Evolutionary conservation across 2,329 filamentous ascomycete genomes (phyloP).

Genomic region (Mollisia scopiformis): DNA sequence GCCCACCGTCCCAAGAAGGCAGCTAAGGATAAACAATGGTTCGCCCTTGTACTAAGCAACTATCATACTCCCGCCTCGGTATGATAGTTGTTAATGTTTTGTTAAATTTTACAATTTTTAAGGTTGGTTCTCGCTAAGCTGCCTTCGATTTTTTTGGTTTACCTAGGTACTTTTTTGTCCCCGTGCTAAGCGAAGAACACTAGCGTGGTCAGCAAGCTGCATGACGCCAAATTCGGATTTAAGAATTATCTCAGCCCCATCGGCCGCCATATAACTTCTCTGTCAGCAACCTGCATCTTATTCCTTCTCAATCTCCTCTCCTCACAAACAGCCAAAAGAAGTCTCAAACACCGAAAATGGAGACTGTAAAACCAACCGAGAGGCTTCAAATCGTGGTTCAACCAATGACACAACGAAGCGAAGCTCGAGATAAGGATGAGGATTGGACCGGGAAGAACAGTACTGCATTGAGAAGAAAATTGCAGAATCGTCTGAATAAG

Average conservation of each 20-base stretch:
- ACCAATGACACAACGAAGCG: conserved; percentile 19
- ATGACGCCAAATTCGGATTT: not conserved
- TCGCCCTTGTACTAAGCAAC: too few species aligned
- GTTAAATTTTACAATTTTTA: too few species aligned
- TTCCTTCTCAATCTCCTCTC: not conserved
- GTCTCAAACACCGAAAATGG: not conserved
- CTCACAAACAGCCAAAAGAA: not conserved
- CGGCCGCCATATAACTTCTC: not conserved
- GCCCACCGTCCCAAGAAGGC: too few species aligned
- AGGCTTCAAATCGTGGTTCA: conserved; percentile 13
- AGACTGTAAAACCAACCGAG: not conserved
- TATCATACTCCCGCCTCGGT: too few species aligned
- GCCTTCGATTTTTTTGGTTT: too few species aligned
- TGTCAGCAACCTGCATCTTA: not conserved
- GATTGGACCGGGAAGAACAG: conserved; percentile 41
- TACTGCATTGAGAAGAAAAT: conserved; percentile 29
- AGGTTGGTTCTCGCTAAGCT: too few species aligned
- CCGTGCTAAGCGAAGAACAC: not conserved
- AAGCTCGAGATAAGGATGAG: conserved; percentile 25
- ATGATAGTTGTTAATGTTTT: too few species aligned
- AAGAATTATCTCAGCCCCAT: not conserved
- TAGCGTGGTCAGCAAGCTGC: not conserved
- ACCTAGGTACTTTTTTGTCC: too few species aligned
- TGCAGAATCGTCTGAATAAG: conserved; percentile 35
- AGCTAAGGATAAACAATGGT: too few species aligned